Base-by-base conservation (phyloP, 192 early-diverging fungal genomes). In the Geranomyces variabilis region DNA sequence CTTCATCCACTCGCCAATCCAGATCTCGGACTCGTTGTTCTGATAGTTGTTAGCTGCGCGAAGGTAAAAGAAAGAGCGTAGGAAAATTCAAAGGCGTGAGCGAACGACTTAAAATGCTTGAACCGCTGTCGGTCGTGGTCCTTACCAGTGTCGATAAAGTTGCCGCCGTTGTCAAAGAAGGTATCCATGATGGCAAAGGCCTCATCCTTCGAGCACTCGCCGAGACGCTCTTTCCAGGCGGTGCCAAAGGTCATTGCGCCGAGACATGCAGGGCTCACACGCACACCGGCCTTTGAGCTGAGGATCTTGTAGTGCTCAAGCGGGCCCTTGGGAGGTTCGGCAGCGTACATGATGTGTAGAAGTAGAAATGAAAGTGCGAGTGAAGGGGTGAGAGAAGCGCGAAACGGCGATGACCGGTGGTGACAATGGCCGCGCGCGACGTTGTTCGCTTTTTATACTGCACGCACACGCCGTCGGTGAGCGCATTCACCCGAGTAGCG, bases 1-100 rank as follows among this genome's bases (percentile, higher is more conserved):
- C 61, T 63, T 13, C 63, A 72, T 65, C 70, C 70, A 72, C 31
- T 72, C 70, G 43, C 70, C 70, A 21, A 72, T 46, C 70, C 70
- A 72, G 15, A 31, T 21, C 33, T 72, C 70, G 1, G 61, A 65
- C 36, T 72, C 46, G 15, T 55, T 49, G 53, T 65, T 24, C 36
- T 72, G 70, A 47, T 72, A 72, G 21, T 63, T 65, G 63, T 36
- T 65, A 8, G 70, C 69, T 17, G 51, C 26, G 51, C n/a, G n/a
- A n/a, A n/a, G n/a, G n/a, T 41, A 41, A 41, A 41, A 10, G 36
- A 41, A 41, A 10, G 36, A 7, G 36, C 3, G 36, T 10, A 41
- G 5, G 36, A 3, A 7, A 41, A 41, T n/a, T n/a, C n/a, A n/a
- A n/a, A n/a, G n/a, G n/a, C n/a, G n/a, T n/a, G n/a, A n/a, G n/a